Evolutionary conservation across 495 filamentous ascomycete species (phyloP), one percentile per base, ranked within the genome.

Genomic region (Aspergillus cavernicola): DNA sequence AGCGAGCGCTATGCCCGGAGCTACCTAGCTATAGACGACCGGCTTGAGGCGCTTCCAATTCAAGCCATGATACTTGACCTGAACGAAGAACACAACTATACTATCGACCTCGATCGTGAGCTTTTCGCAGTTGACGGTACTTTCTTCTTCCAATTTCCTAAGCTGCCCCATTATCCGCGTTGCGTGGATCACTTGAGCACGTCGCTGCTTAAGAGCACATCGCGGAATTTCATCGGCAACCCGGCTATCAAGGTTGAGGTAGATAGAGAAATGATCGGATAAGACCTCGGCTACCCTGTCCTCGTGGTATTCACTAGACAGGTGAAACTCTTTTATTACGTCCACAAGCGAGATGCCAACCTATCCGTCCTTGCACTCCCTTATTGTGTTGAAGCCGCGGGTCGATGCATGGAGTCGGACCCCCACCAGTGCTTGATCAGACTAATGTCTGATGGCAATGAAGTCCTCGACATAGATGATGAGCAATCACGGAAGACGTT

Each of bases 21-120:
- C 53, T 63, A 38, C 37, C 47, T 54, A 0, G 53, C 50, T 8
- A n/a, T 64, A 19, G 61, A 64, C 15, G 57, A 60, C 13, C 42
- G 54, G 13, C 52, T 64, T 13, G 13, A 60, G 18, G 1, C 11
- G 10, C 43, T 49, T 7, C 61, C 61, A 18, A 15, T 47, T 11
- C 48, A 51, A 10, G 37, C 49, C 18, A 31, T 11, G 39, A 33
- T 7, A 22, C 18, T 24, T 3, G 6, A 11, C 2, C 24, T 29
- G 7, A 31, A 29, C 26, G 50, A 51, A 10, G 57, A 64, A 42
- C 60, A 44, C 47, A 54, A 29, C 1, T 64, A 64, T 37, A 60
- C 50, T 12, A 16, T 64, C 20, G 61, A 64, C 47, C 51, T 64
- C 15, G 61, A 64, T 32, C 54, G 46, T 5, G 61, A 60, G 29